phyloP scores from a whole-genome alignment of 306 rosid species.

The Trichosanthes cucumerina region DNA sequence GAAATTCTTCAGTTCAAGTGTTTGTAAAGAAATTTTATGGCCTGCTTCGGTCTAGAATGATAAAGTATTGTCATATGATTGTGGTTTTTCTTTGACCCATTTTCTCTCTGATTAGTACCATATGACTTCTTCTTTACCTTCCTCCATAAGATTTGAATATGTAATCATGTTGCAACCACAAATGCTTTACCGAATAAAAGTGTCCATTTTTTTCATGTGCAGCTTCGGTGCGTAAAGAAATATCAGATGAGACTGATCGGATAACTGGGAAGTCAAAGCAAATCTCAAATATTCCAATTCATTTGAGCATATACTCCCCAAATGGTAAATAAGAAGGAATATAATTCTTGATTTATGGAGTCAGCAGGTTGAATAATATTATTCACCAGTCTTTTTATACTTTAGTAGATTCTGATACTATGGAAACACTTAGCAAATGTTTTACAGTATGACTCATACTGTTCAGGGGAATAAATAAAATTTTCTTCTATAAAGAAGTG shows the following conservation, averaged over 20 bases:
- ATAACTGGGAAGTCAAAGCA: slow-evolving; percentile 88
- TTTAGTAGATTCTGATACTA: neutral
- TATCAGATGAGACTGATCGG: slow-evolving; percentile 94
- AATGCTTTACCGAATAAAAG: neutral
- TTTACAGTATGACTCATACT: neutral
- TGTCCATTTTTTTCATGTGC: slow-evolving; percentile 18
- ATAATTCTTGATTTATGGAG: neutral
- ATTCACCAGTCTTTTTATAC: neutral
- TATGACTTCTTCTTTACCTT: neutral
- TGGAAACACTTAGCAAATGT: neutral
- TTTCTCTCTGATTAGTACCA: neutral
- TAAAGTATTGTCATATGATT: neutral
- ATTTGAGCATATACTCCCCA: slow-evolving; percentile 96
- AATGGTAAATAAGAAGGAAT: slow-evolving; percentile 48
- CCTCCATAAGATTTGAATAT: neutral
- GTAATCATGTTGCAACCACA: neutral
- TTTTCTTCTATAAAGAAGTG: neutral
- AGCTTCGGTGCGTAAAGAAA: slow-evolving; percentile 94
- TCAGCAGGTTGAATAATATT: neutral
- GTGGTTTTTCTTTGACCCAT: neutral
- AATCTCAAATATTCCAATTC: slow-evolving; percentile 88
- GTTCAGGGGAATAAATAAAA: neutral
- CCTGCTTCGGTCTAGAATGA: neutral
- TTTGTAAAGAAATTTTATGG: neutral
- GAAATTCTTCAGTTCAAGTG: neutral